phyloP scores from a whole-genome alignment of 2,329 filamentous ascomycete genomes.

The Talaromyces rugulosus region DNA sequence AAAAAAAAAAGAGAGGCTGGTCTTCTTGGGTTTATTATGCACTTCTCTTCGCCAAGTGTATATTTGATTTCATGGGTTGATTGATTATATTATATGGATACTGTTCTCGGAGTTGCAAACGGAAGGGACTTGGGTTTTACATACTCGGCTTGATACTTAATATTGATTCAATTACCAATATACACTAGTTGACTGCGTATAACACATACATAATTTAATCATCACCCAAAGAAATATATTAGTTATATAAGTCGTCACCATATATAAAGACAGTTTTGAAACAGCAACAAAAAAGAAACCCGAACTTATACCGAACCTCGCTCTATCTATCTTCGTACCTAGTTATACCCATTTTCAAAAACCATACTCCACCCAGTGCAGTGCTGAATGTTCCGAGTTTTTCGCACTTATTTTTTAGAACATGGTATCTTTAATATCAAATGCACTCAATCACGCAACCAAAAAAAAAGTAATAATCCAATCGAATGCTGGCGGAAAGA shows the following conservation, averaged over 20 bases:
- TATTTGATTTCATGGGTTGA: not conserved
- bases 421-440: conserved; percentile 1
- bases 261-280: not conserved
- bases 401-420: conserved; percentile 2
- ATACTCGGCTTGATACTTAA: not conserved
- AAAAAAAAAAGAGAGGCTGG: not conserved
- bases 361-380: conserved; percentile 7
- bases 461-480: conserved; percentile 18
- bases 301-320: not conserved
- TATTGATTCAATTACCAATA: not conserved
- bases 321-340: not conserved
- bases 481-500: conserved; percentile 16
- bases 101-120: not conserved
- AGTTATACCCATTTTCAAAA: not conserved
- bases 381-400: not conserved
- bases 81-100: not conserved
- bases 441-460: not conserved
- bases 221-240: not conserved
- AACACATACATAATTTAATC: not conserved
- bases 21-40: not conserved
- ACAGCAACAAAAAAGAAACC: not conserved
- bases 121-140: not conserved
- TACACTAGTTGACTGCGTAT: not conserved
- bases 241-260: not conserved
- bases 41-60: not conserved